Conservation (phyloP, 2,329 filamentous ascomycete genomes). For the Botrytis galanthina region DNA sequence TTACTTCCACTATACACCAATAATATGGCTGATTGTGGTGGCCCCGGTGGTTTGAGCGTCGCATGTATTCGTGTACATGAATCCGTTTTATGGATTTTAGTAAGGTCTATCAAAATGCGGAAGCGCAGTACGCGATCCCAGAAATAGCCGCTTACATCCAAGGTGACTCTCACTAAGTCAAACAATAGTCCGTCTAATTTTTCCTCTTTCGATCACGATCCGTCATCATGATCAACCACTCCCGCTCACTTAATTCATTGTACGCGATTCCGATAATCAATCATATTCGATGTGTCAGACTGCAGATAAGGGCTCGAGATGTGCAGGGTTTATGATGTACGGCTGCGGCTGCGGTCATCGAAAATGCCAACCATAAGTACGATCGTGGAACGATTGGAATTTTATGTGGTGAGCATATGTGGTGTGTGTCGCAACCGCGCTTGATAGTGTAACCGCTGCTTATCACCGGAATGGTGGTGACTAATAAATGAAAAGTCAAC, state of each 20-base stretch:
- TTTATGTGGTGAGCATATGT: background rate
- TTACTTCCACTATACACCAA: background rate
- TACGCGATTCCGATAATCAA: background rate
- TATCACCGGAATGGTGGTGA: background rate
- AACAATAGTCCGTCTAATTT: background rate
- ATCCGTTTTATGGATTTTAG: background rate
- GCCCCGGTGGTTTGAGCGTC: background rate
- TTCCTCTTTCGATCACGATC: too few relatives aligned
- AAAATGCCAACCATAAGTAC: background rate
- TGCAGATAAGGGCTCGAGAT: background rate
- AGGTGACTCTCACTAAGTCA: background rate
- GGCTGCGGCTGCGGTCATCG: background rate
- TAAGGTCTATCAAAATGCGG: background rate
- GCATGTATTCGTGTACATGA: too few relatives aligned
- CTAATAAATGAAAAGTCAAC: background rate
- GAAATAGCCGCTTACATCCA: background rate
- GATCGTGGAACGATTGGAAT: background rate
- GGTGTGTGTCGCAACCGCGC: background rate
- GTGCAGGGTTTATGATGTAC: background rate
- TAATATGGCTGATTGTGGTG: background rate
- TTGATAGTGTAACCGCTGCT: background rate
- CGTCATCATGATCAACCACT: background rate
- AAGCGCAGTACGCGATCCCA: background rate
- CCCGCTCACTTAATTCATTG: too few relatives aligned
- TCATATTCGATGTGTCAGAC: background rate